Evolutionary conservation across 2,329 filamentous ascomycete genomes (phyloP).

Genomic region (Verruconis gallopava): DNA sequence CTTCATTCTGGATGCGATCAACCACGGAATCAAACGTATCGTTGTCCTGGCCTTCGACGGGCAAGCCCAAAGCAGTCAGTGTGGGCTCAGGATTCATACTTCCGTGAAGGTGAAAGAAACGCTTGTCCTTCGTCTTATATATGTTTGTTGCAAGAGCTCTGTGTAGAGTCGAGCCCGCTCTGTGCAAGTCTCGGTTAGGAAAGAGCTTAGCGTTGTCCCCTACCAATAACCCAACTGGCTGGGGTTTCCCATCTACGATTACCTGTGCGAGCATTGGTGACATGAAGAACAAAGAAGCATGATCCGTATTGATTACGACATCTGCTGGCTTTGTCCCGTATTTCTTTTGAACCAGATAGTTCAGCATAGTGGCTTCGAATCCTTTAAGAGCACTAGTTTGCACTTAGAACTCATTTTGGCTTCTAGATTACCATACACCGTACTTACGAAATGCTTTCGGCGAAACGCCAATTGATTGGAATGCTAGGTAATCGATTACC

Average conservation of each 20-base stretch:
- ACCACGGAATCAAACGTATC: background rate
- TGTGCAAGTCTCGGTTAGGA: conserved; percentile 16
- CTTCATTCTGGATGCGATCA: background rate
- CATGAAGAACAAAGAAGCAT: conserved; percentile 24
- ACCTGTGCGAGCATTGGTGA: conserved; percentile 12
- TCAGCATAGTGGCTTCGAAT: conserved; percentile 35
- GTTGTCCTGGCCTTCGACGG: background rate
- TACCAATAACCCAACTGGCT: conserved; percentile 3
- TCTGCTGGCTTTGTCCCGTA: conserved; percentile 29
- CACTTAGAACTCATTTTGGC: background rate
- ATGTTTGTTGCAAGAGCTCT: conserved; percentile 31
- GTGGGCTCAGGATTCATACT: conserved; percentile 34
- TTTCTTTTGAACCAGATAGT: conserved; percentile 32
- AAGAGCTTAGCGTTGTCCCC: conserved; percentile 10
- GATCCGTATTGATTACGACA: conserved; percentile 36
- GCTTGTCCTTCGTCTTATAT: conserved; percentile 32
- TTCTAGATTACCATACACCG: no score
- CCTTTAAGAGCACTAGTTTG: conserved; percentile 31
- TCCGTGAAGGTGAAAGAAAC: conserved; percentile 35
- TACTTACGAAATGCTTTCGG: conserved; percentile 36
- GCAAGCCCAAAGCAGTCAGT: conserved; percentile 22
- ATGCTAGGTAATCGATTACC: conserved; percentile 33
- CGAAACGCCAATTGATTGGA: conserved; percentile 44
- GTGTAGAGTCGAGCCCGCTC: conserved; percentile 15
- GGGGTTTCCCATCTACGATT: background rate